phyloP scores from a whole-genome alignment of 2,329 filamentous ascomycete genomes.

The Colletotrichum australisinense region DNA sequence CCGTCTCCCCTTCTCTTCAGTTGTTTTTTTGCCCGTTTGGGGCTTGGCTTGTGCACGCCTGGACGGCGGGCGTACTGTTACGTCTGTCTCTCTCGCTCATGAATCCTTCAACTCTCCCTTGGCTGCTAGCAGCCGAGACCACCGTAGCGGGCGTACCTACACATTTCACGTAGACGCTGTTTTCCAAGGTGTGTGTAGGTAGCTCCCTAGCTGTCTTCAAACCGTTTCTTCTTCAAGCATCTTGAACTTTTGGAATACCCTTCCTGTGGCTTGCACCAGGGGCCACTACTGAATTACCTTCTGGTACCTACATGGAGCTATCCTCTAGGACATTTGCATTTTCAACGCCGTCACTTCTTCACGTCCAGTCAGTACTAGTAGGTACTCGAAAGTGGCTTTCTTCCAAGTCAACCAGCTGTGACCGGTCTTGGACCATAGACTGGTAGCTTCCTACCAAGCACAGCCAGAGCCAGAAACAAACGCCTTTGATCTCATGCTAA shows the following conservation, averaged over 20 bases:
- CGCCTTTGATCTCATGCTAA: background rate
- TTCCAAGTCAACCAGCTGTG: constrained; percentile 11
- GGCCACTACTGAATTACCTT: background rate
- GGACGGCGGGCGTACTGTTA: background rate
- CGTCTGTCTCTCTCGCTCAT: background rate
- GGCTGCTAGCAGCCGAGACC: background rate
- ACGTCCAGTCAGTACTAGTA: background rate
- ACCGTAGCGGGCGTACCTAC: background rate
- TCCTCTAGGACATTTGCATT: background rate
- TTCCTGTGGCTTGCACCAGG: constrained; percentile 17
- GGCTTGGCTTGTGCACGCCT: background rate
- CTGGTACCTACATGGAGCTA: background rate
- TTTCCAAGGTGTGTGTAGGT: background rate
- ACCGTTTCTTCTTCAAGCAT: constrained; percentile 18
- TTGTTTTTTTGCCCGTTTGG: background rate
- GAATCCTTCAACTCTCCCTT: constrained; percentile 20
- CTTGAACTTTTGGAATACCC: background rate
- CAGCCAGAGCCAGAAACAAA: background rate
- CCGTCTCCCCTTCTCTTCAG: background rate
- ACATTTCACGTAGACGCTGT: background rate
- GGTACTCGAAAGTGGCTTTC: constrained; percentile 9
- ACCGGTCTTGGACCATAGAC: background rate
- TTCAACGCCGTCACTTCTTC: constrained; percentile 9
- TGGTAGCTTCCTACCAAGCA: background rate
- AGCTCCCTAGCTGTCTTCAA: background rate